These are phyloP conservation scores for Starmerella floricola DNA, from an alignment of 805 yeast genomes.

Conservation along the genomic window DNA sequence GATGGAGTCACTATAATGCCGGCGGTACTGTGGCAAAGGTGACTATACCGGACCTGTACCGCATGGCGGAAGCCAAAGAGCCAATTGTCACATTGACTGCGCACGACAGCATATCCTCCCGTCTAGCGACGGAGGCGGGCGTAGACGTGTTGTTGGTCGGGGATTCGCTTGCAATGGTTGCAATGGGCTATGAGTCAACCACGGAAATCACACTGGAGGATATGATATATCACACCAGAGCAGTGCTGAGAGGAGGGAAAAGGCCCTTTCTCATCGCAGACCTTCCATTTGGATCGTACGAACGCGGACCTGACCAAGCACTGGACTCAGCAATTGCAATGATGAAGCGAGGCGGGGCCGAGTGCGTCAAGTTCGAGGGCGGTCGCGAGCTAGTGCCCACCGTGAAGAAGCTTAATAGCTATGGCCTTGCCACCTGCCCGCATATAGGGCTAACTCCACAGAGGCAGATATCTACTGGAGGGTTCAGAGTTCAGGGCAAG, in stretches of 20 bases:
- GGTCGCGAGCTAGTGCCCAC: conserved; percentile 47
- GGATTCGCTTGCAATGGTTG: conserved; percentile 86
- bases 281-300: conserved; percentile 81
- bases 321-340: conserved; percentile 43
- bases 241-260: conserved; percentile 61
- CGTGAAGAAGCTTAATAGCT: conserved; percentile 42
- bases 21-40: conserved; percentile 24
- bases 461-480: conserved; percentile 63
- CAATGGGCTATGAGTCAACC: conserved; percentile 60
- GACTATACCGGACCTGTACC: conserved; percentile 34
- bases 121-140: conserved; percentile 51
- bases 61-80: conserved; percentile 26
- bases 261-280: conserved; percentile 67
- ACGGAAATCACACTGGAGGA: conserved; percentile 64
- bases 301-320: conserved; percentile 51
- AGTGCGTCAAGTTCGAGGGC: conserved; percentile 80
- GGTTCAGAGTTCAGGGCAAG: conserved; percentile 76
- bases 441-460: conserved; percentile 93
- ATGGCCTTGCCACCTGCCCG: conserved; percentile 83
- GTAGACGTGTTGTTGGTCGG: conserved; percentile 72
- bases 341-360: conserved; percentile 43
- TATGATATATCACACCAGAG: conserved; percentile 59
- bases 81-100: conserved; percentile 66
- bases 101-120: conserved; percentile 70
- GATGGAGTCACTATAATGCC: conserved; percentile 18